Evolutionary conservation across 106 monocot species (phyloP), one percentile per base, ranked within the genome.

Genomic region (Acanthochlamys bracteata): DNA sequence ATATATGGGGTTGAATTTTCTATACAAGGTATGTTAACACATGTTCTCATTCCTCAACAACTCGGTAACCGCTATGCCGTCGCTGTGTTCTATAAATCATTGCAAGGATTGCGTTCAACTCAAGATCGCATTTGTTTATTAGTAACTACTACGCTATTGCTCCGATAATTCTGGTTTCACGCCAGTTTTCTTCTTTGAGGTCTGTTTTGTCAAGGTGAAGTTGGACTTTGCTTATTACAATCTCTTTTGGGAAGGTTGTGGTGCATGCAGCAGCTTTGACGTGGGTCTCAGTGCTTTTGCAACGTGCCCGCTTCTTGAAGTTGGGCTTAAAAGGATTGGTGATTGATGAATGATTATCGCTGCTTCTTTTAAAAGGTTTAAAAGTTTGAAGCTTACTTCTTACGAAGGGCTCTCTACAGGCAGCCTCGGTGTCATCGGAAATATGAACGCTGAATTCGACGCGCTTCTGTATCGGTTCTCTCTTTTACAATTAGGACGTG

Each of bases 211-310:
- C 33, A 93, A 93, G 80, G 93, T 84, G 58, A 93, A 93, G 80
- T 88, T 88, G 11, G 88, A 93, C 68, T 93, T 93, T 55, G 93
- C 93, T 10, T 88, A 93, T 55, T 93, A 88, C 74, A 78, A 88
- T 75, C 80, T 93, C 6, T 84, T 93, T 7, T 88, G 88, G 7
- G 39, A 54, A 23, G 82, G 73, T 40, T 88, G 93, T 88, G 93
- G 93, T 42, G 93, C n/a, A n/a, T n/a, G n/a, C 70, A 6, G 82
- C 63, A 8, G 93, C 85, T 0, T 74, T 42, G n/a, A 70, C 70
- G 13, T 93, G 93, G 93, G 77, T 93, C 39, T 75, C 62, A 26
- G 80, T 82, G n/a, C 56, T 85, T 63, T 82, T 12, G 82, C 67
- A 49, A 77, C 67, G 14, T 93, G 93, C 63, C 88, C 93, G 52